phyloP scores from a whole-genome alignment of 1,284 basidiomycete species.

The Heterobasidion occidentale region DNA sequence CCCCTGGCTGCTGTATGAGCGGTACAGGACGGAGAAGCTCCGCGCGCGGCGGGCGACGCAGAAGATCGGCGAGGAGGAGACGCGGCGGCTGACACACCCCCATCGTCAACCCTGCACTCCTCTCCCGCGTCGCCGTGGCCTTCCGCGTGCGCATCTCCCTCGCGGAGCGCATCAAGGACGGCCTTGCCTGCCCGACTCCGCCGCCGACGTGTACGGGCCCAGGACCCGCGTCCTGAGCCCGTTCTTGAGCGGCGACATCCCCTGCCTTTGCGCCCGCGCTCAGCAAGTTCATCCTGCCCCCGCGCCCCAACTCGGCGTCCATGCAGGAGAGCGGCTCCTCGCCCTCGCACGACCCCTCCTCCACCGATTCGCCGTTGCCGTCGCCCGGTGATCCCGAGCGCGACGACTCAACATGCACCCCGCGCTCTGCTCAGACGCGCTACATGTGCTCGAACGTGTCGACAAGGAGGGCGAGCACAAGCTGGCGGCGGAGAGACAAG shows the following conservation, averaged over 20 bases:
- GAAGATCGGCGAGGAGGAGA: slow-evolving; percentile 65
- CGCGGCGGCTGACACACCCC: slow-evolving; percentile 57
- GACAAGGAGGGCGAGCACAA: too few relatives aligned
- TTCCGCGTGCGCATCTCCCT: too few relatives aligned
- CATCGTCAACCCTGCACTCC: too few relatives aligned
- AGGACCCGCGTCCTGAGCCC: too few relatives aligned
- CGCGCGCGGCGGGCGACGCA: slow-evolving; percentile 72
- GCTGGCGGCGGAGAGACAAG: too few relatives aligned
- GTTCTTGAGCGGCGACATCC: too few relatives aligned
- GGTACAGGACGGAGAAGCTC: slow-evolving; percentile 77
- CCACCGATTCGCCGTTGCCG: slow-evolving; percentile 14
- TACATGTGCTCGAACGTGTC: slow-evolving; percentile 30
- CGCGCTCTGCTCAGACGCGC: slow-evolving; percentile 29
- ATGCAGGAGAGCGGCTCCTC: slow-evolving; percentile 22
- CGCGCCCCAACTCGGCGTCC: slow-evolving; percentile 7
- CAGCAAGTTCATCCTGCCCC: slow-evolving; percentile 1
- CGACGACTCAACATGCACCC: slow-evolving; percentile 28
- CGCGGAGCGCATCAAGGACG: too few relatives aligned
- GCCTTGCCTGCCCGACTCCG: too few relatives aligned
- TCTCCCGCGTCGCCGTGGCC: too few relatives aligned
- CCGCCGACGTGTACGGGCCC: too few relatives aligned
- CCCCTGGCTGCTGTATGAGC: slow-evolving; percentile 58
- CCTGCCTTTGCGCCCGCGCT: too few relatives aligned
- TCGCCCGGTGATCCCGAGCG: slow-evolving; percentile 26
- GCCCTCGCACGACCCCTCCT: slow-evolving; percentile 24